Evolutionary conservation across 768 basidiomycete species (phyloP), one percentile per base, ranked within the genome.

Genomic region (Hericium alpestre): DNA sequence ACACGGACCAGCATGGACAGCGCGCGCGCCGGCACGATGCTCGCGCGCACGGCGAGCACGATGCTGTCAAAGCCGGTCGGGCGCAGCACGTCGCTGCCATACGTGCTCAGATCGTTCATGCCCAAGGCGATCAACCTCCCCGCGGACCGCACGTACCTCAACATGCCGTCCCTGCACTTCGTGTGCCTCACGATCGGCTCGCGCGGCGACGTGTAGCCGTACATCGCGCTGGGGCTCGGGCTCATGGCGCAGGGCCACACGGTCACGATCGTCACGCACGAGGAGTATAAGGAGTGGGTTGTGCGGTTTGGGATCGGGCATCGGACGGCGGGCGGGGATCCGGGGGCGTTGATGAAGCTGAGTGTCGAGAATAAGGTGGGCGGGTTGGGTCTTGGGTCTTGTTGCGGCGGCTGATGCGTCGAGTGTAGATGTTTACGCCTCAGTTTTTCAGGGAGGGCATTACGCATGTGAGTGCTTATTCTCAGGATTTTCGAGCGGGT

Each of bases 391-490:
- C 7, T 38, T 15, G 20, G 18, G 6, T 13, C 15, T n/a, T 20
- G 22, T 25, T 13, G 38, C 53, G n/a, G 3, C 41, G 12, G n/a
- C 22, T 52, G 41, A 54, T 73, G 10, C 69, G 72, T 41, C 20
- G 37, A n/a, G 9, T 51, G 5, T 61, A 82, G 81, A 85, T 86
- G 81, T 85, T 86, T 65, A 84, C 83, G 8, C 83, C 83, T 0
- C 81, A 82, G 18, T 87, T 84, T 63, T 85, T 87, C 74, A 82
- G 75, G 63, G 78, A 83, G 63, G 79, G 79, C 56, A 61, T 87
- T 4, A 72, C 72, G 3, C 76, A 80, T 60, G 79, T 80, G 58
- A 58, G 78, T 64, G 9, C 27, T 27, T 13, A n/a, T 22, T 16
- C n/a, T 48, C 22, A 32, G 32, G 7, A n/a, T 49, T 23, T 13